Conservation (phyloP, 805 yeast genomes). For the Metschnikowia borealis region DNA sequence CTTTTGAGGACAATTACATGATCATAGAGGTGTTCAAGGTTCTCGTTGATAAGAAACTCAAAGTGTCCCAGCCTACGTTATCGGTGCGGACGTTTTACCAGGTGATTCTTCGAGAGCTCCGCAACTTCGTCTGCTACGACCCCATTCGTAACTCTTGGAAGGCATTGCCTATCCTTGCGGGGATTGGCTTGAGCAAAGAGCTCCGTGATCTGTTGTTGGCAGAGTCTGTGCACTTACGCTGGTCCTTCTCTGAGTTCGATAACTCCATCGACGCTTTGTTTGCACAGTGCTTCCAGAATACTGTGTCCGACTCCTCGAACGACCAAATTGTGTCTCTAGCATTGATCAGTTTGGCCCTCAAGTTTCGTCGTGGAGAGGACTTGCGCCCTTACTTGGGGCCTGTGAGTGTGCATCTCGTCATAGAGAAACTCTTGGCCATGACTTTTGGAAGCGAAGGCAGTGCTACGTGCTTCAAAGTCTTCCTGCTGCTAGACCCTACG, state of each 20-base stretch:
- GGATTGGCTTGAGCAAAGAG: conserved; percentile 37
- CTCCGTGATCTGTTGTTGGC: conserved; percentile 30
- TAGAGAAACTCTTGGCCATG: conserved; percentile 19
- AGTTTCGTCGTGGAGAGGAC: conserved; percentile 23
- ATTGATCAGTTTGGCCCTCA: conserved; percentile 34
- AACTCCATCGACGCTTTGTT: conserved; percentile 25
- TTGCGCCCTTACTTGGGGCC: conserved; percentile 20
- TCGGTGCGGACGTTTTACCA: conserved; percentile 42
- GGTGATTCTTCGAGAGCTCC: conserved; percentile 31
- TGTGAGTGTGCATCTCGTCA: conserved; percentile 18
- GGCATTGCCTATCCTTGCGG: conserved; percentile 45
- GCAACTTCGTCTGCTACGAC: conserved; percentile 27
- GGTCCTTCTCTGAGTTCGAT: conserved; percentile 38
- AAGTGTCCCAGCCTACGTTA: conserved; percentile 46
- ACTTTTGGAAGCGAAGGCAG: conserved; percentile 16
- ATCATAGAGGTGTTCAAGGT: conserved; percentile 48
- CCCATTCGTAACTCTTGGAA: conserved; percentile 40
- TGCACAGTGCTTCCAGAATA: conserved; percentile 21
- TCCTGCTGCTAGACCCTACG: conserved; percentile 14
- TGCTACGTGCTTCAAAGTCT: conserved; percentile 15
- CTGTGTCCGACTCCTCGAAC: conserved; percentile 20
- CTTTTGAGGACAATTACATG: conserved; percentile 31
- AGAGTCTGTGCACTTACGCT: conserved; percentile 24
- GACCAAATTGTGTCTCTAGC: conserved; percentile 26
- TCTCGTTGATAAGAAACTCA: conserved; percentile 42